A percentile compares a stretch with the other conserved stretches of the same genome.
Conservation (phyloP, 768 basidiomycete species). For the Macrolepiota dolichaula region DNA sequence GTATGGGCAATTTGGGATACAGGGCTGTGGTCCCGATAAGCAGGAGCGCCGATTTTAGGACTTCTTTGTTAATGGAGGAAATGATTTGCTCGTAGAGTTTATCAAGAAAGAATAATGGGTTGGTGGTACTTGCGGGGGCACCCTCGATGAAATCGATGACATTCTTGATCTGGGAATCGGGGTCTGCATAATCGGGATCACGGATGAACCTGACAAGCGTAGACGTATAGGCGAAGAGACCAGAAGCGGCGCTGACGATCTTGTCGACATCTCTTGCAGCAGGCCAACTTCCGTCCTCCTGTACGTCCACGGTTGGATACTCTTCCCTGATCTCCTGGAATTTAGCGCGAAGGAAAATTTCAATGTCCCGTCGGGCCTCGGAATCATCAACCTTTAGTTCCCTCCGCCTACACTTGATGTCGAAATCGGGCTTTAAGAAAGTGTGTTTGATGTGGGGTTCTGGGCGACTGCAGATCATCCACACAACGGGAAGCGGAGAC, state of each 20-base stretch:
- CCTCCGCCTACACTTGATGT: not conserved
- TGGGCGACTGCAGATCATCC: not conserved
- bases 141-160: not conserved
- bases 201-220: not conserved
- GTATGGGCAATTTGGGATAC: not conserved
- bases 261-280: not conserved
- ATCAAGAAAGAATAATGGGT: not conserved
- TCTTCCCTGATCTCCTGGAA: not conserved
- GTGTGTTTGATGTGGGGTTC: not conserved
- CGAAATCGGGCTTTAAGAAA: not conserved
- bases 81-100: not conserved
- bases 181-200: not conserved
- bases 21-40: not conserved
- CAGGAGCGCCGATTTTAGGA: not conserved
- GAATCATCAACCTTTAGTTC: not conserved
- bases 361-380: not conserved
- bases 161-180: not conserved
- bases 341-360: not conserved
- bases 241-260: not conserved
- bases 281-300: not conserved
- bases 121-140: not conserved
- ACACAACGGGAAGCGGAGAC: not conserved
- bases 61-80: not conserved
- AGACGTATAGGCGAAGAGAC: not conserved
- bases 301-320: not conserved